A percentile compares a stretch with the other conserved stretches of the same genome.
Conservation (phyloP, 2,329 filamentous ascomycete species). For the Trichoderma guizhouense region DNA sequence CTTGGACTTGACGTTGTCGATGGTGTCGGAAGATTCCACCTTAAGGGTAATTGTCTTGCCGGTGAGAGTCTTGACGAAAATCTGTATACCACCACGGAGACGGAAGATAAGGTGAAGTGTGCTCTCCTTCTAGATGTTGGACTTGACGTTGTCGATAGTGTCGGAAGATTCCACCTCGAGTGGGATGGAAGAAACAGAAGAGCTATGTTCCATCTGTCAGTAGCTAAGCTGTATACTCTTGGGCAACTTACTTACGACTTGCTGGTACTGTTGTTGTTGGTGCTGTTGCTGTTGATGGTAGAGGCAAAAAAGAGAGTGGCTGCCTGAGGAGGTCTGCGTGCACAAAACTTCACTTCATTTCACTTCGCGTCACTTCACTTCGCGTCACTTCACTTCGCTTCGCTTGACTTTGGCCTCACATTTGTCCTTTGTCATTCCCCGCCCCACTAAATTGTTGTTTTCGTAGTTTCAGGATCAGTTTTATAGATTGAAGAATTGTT, state of each 20-base stretch:
- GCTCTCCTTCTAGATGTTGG: constrained; percentile 90
- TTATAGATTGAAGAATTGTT: too few relatives aligned
- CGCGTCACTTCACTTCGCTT: too few relatives aligned
- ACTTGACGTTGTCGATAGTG: too few relatives aligned
- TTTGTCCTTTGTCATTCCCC: too few relatives aligned
- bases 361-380: too few relatives aligned
- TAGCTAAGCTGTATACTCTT: background rate
- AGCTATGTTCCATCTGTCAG: background rate
- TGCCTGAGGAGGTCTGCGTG: background rate
- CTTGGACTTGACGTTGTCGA: constrained; percentile 96
- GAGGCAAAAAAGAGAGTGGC: background rate
- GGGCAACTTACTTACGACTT: background rate
- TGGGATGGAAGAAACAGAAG: background rate
- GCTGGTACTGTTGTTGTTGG: background rate
- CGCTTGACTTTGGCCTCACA: too few relatives aligned
- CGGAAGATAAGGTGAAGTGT: constrained; percentile 78
- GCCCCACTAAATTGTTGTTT: too few relatives aligned
- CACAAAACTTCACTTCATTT: too few relatives aligned
- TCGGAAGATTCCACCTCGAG: too few relatives aligned
- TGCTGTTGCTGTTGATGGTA: background rate
- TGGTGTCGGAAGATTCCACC: constrained; percentile 85
- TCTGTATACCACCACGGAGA: constrained; percentile 78
- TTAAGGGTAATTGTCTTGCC: constrained; percentile 94
- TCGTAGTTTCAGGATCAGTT: too few relatives aligned
- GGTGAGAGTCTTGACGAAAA: constrained; percentile 78